A percentile compares a stretch with the other conserved stretches of the same genome.
phyloP scores from a whole-genome alignment of 306 rosid species.

The Lathyrus aphaca region DNA sequence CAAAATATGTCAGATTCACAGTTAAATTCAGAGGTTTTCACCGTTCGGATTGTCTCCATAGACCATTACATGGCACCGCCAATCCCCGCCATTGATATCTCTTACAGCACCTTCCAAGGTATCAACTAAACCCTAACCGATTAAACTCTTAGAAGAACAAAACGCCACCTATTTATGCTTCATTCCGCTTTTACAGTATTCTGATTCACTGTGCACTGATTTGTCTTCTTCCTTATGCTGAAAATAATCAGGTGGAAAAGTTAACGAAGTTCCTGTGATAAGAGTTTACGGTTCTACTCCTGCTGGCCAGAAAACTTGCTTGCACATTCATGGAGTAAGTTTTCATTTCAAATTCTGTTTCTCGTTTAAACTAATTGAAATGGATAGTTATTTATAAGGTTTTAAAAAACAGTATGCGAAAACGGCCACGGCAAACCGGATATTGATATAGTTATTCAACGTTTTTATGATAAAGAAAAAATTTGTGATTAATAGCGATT shows the following conservation, averaged over 20 bases:
- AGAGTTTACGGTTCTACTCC: slow-evolving; percentile 92
- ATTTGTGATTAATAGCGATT: too few relatives aligned
- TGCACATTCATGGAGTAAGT: slow-evolving; percentile 86
- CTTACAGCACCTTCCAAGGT: slow-evolving; percentile 70
- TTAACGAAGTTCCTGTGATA: slow-evolving; percentile 80
- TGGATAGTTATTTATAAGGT: too few relatives aligned
- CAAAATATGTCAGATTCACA: slow-evolving; percentile 44
- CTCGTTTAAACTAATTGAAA: background rate
- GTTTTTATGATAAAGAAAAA: too few relatives aligned
- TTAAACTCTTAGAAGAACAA: slow-evolving; percentile 13
- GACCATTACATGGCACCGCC: slow-evolving; percentile 84
- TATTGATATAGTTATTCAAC: too few relatives aligned
- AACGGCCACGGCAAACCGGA: too few relatives aligned
- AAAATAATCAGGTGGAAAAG: slow-evolving; percentile 64
- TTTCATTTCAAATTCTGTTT: background rate
- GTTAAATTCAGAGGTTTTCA: slow-evolving; percentile 53
- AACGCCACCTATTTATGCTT: slow-evolving; percentile 27
- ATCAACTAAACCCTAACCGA: slow-evolving; percentile 40
- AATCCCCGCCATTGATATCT: slow-evolving; percentile 63
- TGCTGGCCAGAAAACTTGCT: slow-evolving; percentile 92
- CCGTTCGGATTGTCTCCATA: slow-evolving; percentile 78
- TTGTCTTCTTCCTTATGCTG: background rate
- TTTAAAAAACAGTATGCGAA: too few relatives aligned
- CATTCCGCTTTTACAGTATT: slow-evolving; percentile 14
- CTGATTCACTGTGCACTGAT: background rate